A percentile compares a stretch with the other conserved stretches of the same genome.
These are phyloP conservation scores for Penicillium nucicola DNA, from an alignment of 495 filamentous ascomycete species.

Conservation along the genomic window DNA sequence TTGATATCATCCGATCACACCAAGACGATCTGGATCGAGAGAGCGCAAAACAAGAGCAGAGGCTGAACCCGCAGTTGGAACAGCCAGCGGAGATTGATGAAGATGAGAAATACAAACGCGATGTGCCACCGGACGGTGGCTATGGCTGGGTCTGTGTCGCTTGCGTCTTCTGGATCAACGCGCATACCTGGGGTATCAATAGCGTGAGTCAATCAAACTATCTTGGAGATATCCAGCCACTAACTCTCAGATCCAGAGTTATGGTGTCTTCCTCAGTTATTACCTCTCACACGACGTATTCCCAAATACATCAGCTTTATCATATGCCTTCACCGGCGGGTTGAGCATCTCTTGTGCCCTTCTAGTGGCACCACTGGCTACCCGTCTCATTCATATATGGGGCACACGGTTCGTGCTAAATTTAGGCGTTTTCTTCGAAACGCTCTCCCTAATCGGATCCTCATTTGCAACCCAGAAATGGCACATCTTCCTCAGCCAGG, in stretches of 20 bases:
- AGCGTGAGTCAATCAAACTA: slow-evolving; percentile 34
- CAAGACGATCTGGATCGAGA: slow-evolving; percentile 19
- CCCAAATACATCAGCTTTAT: slow-evolving; percentile 53
- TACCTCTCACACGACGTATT: slow-evolving; percentile 62
- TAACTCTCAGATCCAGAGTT: slow-evolving; percentile 33
- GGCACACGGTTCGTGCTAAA: slow-evolving; percentile 57
- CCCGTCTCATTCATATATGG: slow-evolving; percentile 49
- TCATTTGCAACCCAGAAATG: slow-evolving; percentile 67
- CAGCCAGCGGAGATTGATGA: slow-evolving; percentile 7
- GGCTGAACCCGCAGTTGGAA: slow-evolving; percentile 6
- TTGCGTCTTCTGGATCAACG: slow-evolving; percentile 51
- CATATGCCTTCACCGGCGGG: slow-evolving; percentile 73
- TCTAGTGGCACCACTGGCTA: slow-evolving; percentile 63
- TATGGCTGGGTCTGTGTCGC: slow-evolving; percentile 56
- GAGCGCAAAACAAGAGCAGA: slow-evolving; percentile 4
- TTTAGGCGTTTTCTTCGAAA: slow-evolving; percentile 58
- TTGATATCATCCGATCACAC: slow-evolving; percentile 35
- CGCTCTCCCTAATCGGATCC: slow-evolving; percentile 58
- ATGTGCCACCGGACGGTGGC: slow-evolving; percentile 50
- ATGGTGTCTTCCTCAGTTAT: slow-evolving; percentile 69
- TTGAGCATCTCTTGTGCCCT: slow-evolving; percentile 64
- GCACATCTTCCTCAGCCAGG: slow-evolving; percentile 75
- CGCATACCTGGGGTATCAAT: slow-evolving; percentile 55
- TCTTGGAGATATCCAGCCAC: background rate
- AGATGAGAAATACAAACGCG: slow-evolving; percentile 31